phyloP scores from a whole-genome alignment of 768 basidiomycete genomes.

The Xerocomellus chrysenteron region DNA sequence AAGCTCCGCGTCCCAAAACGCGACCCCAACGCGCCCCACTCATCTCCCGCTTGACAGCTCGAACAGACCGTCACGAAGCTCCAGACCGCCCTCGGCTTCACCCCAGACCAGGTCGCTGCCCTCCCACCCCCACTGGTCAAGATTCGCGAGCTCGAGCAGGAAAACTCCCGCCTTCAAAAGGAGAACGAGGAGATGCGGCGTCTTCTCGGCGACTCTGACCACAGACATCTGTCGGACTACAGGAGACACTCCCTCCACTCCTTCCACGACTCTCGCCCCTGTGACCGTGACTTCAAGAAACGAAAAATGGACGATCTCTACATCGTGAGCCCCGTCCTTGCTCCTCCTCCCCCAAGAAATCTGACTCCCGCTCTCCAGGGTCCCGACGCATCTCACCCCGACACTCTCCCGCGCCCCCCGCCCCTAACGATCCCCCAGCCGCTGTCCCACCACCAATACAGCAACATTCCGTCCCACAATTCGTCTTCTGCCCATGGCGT shows the following conservation, averaged over 20 bases:
- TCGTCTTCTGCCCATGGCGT: constrained; percentile 41
- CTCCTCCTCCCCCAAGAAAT: neutral
- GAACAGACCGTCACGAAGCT: constrained; percentile 86
- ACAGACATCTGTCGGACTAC: constrained; percentile 41
- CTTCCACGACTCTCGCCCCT: constrained; percentile 48
- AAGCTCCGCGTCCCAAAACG: constrained; percentile 10
- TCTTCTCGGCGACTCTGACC: constrained; percentile 51
- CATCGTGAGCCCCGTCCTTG: constrained; percentile 37
- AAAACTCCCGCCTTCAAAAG: constrained; percentile 65
- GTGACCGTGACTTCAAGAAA: constrained; percentile 62
- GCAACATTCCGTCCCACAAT: constrained; percentile 38
- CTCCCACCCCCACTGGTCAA: constrained; percentile 71
- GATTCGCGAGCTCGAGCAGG: constrained; percentile 81
- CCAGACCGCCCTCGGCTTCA: constrained; percentile 68
- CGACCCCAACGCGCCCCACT: constrained; percentile 8
- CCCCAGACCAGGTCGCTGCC: constrained; percentile 72
- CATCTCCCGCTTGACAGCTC: constrained; percentile 44
- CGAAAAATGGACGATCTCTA: constrained; percentile 63
- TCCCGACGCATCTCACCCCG: constrained; percentile 44
- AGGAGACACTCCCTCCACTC: constrained; percentile 47
- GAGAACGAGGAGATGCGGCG: constrained; percentile 77
- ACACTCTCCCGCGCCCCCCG: constrained; percentile 42
- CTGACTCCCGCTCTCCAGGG: constrained; percentile 33
- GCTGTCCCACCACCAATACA: constrained; percentile 49
- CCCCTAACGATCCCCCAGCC: constrained; percentile 65